Evolutionary conservation across 1,139 yeast genomes (phyloP).

Genomic region (Candida neerlandica): DNA sequence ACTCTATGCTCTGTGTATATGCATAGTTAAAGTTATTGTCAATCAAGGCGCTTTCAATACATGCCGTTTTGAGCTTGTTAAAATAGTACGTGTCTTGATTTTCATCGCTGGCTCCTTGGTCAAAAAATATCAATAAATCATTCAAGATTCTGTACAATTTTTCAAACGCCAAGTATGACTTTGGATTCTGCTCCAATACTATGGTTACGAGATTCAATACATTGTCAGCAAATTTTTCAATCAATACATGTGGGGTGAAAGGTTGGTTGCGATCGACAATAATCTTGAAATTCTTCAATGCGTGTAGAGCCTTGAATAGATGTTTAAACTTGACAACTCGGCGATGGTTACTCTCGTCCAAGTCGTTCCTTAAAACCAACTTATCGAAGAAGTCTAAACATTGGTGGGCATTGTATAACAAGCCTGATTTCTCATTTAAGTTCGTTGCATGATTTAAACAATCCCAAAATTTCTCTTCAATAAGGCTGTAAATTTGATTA

Average conservation of each 20-base stretch:
- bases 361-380: constrained; percentile 15
- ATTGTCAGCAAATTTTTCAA: constrained; percentile 26
- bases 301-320: constrained; percentile 30
- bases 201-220: constrained; percentile 31
- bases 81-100: constrained; percentile 22
- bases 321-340: constrained; percentile 30
- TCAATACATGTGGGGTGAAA: constrained; percentile 32
- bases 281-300: constrained; percentile 38
- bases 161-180: constrained; percentile 52
- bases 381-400: constrained; percentile 41
- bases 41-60: constrained; percentile 60
- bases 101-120: constrained; percentile 10
- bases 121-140: constrained; percentile 35
- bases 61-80: constrained; percentile 46
- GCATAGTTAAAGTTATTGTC: constrained; percentile 59
- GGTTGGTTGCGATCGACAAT: constrained; percentile 34
- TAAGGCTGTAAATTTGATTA: constrained; percentile 22
- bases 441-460: constrained; percentile 52
- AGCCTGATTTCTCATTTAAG: constrained; percentile 52
- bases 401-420: constrained; percentile 41
- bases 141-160: constrained; percentile 44
- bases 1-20: constrained; percentile 35
- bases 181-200: constrained; percentile 58
- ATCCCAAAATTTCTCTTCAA: constrained; percentile 53
- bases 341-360: constrained; percentile 17